A percentile compares a stretch with the other conserved stretches of the same genome.
These are phyloP conservation scores for Bretziella fagacearum DNA, from an alignment of 2,329 filamentous ascomycete genomes.

Conservation along the genomic window DNA sequence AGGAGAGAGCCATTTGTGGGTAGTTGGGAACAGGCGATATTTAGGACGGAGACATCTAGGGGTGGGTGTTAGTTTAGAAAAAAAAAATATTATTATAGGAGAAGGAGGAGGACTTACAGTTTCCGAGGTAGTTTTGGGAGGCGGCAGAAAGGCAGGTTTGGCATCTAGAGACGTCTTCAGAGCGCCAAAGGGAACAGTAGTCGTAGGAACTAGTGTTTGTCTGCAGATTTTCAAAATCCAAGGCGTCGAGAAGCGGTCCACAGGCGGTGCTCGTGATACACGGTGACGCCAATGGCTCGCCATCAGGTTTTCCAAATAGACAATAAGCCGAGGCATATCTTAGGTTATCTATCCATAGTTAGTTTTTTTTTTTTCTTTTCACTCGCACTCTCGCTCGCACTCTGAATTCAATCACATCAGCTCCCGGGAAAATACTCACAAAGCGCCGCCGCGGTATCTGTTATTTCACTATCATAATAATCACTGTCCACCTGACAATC, in stretches of 20 bases:
- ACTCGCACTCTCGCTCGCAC: background rate
- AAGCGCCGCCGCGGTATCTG: slow-evolving; percentile 37
- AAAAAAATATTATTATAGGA: background rate
- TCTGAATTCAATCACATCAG: too few species aligned
- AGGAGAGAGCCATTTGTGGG: slow-evolving; percentile 31
- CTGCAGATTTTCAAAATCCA: slow-evolving; percentile 34
- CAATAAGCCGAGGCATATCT: slow-evolving; percentile 39
- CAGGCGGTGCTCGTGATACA: slow-evolving; percentile 42
- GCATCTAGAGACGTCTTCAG: slow-evolving; percentile 28
- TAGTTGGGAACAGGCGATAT: slow-evolving; percentile 38
- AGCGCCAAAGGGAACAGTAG: slow-evolving; percentile 36
- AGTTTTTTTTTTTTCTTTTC: background rate
- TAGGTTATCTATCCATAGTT: slow-evolving; percentile 32
- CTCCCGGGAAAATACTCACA: slow-evolving; percentile 35
- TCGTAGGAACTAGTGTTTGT: slow-evolving; percentile 29
- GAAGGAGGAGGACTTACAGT: slow-evolving; percentile 28
- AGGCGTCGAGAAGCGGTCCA: slow-evolving; percentile 28
- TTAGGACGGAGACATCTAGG: slow-evolving; percentile 32
- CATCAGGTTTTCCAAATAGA: slow-evolving; percentile 31
- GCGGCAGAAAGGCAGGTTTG: slow-evolving; percentile 28
- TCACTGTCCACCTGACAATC: slow-evolving; percentile 35
- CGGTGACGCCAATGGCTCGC: slow-evolving; percentile 26
- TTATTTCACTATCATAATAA: slow-evolving; percentile 27
- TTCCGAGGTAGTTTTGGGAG: slow-evolving; percentile 29
- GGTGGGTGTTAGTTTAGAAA: background rate